Base-by-base conservation (phyloP, 805 yeast genomes). In the Teunomyces barrocoloradensis region DNA sequence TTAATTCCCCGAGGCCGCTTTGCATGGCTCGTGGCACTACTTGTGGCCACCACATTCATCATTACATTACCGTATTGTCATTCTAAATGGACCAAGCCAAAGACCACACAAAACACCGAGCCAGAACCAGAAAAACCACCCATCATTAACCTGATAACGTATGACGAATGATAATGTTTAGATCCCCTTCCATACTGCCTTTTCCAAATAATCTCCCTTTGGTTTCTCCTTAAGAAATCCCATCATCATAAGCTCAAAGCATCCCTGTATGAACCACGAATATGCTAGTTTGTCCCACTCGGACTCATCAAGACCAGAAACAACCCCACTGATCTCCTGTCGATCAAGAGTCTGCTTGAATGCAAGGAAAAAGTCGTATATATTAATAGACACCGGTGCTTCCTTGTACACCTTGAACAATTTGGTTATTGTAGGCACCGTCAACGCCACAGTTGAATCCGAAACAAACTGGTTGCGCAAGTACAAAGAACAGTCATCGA, bases 401-500 rank as follows among this genome's bases (percentile, higher is more conserved):
- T 90, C 97, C 49, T 94, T 79, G 61, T 84, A 85, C 12, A 88
- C 71, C 42, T 80, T 77, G 65, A 80, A 90, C 45, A 90, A 61
- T 42, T 77, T 79, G 27, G 79, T 69, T 5, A 82, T 57, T 3
- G 80, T 67, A 1, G 90, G 90, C 17, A 39, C 37, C 20, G 48
- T n/a, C 21, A 44, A 45, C 20, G 30, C 11, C 10, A 13, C 12
- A 12, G 27, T 12, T 12, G 18, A 18, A 25, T 33, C 47, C 3
- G 42, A 18, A 9, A 27, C 46, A 20, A 32, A 29, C 7, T 38
- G n/a, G 20, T 37, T 37, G n/a, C 57, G 39, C 47, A 61, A 52
- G 45, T 57, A 65, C 33, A 48, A 46, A 17, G 59, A 57, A 7
- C 69, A 63, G 49, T 64, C 66, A 37, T 66, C 68, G 45, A 73